phyloP scores from a whole-genome alignment of 345 rosid genomes.

The Raphanus sativus region DNA sequence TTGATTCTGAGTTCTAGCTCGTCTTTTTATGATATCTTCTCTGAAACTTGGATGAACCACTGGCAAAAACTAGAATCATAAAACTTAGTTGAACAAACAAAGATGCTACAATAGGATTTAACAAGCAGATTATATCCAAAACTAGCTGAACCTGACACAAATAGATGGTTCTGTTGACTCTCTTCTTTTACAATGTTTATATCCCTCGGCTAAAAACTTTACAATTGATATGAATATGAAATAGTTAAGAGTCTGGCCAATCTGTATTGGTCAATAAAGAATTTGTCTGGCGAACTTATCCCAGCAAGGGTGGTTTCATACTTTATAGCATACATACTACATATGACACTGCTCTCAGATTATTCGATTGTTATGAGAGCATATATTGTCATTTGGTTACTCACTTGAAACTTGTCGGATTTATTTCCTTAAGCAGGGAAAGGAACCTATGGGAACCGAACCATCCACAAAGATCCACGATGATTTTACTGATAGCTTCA shows the following conservation, averaged over 20 bases:
- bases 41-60: conserved; percentile 5
- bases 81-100: background rate
- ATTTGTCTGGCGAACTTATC: background rate
- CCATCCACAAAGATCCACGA: conserved; percentile 41
- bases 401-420: background rate
- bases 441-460: conserved; percentile 44
- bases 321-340: background rate
- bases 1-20: background rate
- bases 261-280: background rate
- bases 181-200: background rate
- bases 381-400: conserved; percentile 6
- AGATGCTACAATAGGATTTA: background rate
- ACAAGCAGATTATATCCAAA: background rate
- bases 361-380: background rate
- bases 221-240: background rate
- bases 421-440: conserved; percentile 47
- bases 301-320: too few relatives aligned
- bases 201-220: background rate
- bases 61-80: background rate
- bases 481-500: conserved; percentile 77
- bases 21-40: background rate
- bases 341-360: conserved; percentile 5
- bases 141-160: background rate
- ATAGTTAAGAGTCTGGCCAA: background rate
- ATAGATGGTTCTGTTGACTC: background rate